Base-by-base conservation (phyloP, 495 filamentous ascomycete genomes). In the Saxispiralis lemnorum region DNA sequence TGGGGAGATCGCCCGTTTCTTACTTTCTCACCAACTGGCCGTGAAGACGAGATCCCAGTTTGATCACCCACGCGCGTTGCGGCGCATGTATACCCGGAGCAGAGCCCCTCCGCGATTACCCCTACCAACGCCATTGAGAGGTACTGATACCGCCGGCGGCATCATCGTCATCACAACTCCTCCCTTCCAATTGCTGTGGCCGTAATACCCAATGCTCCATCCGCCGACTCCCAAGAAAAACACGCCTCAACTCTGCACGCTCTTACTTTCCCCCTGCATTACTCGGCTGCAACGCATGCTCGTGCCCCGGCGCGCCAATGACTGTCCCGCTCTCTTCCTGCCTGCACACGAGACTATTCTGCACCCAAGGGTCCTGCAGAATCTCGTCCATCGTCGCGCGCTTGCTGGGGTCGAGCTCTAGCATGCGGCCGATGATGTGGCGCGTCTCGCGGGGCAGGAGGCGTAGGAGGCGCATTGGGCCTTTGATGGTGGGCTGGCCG, bases 381-480 rank as follows among this genome's bases (percentile, higher is more conserved):
- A 96, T 81, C 57, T 96, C 85, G 13, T 76, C 69, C 60, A 96
- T 73, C 6, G 70, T 84, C 5, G 84, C 92, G 33, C 89, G 72
- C 44, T 79, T 78, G 51, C 74, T 81, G 4, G 89, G 86, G 52
- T 89, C 75, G 33, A 94, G 66, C 52, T 93, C 86, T 38, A 97
- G 68, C 89, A 97, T 97, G 34, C 81, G 72, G 17, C 81, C 79
- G 41, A 97, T 85, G 46, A 97, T 83, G 52, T 83, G 75, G 21
- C 89, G 68, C 42, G 75, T 92, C 62, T 96, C 89, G 47, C 89
- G 72, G 7, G 89, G 89, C 2, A 97, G 71, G 6, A 96, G 70
- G 39, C 89, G 75, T n/a, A 97, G 70, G 44, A 97, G 70, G 32
- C 89, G 76, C 81, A 87, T 92, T 10, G 92, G 92, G 0, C 89